phyloP scores from a whole-genome alignment of 202 grass and related monocot genomes.

The Schoenoplectus tabernaemontani region DNA sequence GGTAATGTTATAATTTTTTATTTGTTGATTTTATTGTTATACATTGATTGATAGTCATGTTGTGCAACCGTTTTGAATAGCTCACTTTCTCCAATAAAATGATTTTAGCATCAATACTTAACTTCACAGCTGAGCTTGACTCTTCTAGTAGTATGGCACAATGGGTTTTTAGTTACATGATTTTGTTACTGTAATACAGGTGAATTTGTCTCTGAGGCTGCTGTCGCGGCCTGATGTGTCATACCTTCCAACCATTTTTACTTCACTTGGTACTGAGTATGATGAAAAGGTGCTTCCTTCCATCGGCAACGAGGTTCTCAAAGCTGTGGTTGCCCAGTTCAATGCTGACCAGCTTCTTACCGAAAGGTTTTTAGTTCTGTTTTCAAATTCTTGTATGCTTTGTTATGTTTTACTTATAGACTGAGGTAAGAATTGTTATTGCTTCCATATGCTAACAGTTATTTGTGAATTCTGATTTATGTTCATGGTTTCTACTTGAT shows the following conservation, averaged over 20 bases:
- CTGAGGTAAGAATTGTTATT: too few relatives aligned
- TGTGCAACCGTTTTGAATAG: not conserved
- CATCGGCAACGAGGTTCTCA: slow-evolving; percentile 89
- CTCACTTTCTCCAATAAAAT: not conserved
- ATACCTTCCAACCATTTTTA: slow-evolving; percentile 83
- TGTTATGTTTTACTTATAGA: not conserved
- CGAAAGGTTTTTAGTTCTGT: slow-evolving; percentile 34
- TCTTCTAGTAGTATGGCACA: not conserved
- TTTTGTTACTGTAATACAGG: slow-evolving; percentile 9
- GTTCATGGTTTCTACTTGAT: not conserved
- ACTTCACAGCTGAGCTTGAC: not conserved
- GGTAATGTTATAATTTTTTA: not conserved
- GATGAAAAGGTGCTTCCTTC: slow-evolving; percentile 93
- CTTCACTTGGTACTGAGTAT: slow-evolving; percentile 83
- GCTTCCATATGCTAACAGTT: not conserved
- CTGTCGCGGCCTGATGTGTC: slow-evolving; percentile 72
- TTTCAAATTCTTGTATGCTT: not conserved
- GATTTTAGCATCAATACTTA: not conserved
- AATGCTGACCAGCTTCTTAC: slow-evolving; percentile 95
- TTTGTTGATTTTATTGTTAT: not conserved
- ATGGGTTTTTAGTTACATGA: not conserved
- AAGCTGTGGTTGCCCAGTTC: slow-evolving; percentile 93
- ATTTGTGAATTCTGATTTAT: not conserved
- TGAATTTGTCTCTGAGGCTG: slow-evolving; percentile 74
- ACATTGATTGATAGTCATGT: not conserved